These are phyloP conservation scores for Russula lepida DNA, from an alignment of 768 basidiomycete genomes.

Conservation along the genomic window DNA sequence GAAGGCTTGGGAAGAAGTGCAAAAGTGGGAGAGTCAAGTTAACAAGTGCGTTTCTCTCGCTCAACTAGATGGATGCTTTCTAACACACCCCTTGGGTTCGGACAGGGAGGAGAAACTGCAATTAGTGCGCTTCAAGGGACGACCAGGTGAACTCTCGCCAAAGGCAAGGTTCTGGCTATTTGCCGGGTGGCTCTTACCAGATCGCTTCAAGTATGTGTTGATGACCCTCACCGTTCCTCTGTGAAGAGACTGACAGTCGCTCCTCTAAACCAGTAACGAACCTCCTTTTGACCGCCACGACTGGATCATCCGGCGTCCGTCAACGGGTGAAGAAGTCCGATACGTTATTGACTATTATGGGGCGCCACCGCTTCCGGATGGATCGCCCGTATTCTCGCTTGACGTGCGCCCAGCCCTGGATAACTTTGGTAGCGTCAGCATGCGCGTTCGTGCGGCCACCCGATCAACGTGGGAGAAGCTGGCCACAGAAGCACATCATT, in stretches of 20 bases:
- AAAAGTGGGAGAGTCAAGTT: constrained; percentile 79
- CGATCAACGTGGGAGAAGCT: constrained; percentile 18
- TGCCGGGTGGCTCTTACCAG: constrained; percentile 84
- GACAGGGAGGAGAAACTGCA: constrained; percentile 58
- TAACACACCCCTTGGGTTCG: not conserved
- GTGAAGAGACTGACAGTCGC: not conserved
- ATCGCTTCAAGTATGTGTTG: constrained; percentile 69
- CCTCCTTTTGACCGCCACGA: constrained; percentile 95
- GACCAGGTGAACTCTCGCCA: constrained; percentile 89
- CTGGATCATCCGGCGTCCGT: constrained; percentile 84
- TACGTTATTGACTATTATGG: constrained; percentile 99
- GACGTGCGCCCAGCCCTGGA: constrained; percentile 96
- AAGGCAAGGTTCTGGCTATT: constrained; percentile 85
- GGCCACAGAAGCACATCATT: not conserved
- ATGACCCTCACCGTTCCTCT: not conserved
- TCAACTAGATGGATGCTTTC: not conserved
- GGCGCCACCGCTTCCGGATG: constrained; percentile 80
- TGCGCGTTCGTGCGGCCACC: constrained; percentile 34
- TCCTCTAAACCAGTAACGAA: constrained; percentile 48
- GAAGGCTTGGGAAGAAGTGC: constrained; percentile 89
- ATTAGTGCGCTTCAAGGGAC: constrained; percentile 77
- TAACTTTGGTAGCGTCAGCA: constrained; percentile 64
- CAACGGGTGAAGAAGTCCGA: constrained; percentile 74
- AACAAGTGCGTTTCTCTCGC: constrained; percentile 41
- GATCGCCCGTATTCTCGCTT: constrained; percentile 89